Conservation (phyloP, 2,329 filamentous ascomycete genomes). For the Aureobasidium lini region DNA sequence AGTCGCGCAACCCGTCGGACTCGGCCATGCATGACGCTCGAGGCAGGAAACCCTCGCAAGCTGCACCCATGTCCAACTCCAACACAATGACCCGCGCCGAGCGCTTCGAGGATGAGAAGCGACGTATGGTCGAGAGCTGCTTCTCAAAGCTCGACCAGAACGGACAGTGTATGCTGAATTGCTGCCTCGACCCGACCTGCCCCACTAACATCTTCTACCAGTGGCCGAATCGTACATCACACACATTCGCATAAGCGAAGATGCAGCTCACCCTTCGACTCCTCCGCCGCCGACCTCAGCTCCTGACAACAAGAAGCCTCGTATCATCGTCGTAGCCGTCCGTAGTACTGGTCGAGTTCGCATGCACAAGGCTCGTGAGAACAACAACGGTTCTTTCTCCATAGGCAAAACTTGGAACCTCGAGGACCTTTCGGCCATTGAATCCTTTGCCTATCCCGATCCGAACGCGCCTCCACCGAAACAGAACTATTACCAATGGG, state of each 20-base stretch:
- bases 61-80: not conserved
- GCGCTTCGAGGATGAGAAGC: constrained; percentile 93
- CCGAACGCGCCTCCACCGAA: constrained; percentile 40
- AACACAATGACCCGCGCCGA: constrained; percentile 53
- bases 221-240: constrained; percentile 95
- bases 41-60: not conserved
- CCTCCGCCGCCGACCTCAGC: constrained; percentile 76
- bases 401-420: constrained; percentile 98
- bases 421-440: constrained; percentile 76
- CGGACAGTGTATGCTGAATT: constrained; percentile 62
- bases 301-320: constrained; percentile 71
- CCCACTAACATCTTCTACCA: constrained; percentile 28
- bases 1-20: constrained; percentile 14
- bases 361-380: constrained; percentile 96
- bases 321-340: constrained; percentile 89
- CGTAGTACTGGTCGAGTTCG: constrained; percentile 86
- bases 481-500: constrained; percentile 63
- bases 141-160: constrained; percentile 85
- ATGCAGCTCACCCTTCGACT: constrained; percentile 69
- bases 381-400: constrained; percentile 85
- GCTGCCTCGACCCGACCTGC: constrained; percentile 8
- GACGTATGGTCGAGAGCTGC: constrained; percentile 87
- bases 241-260: constrained; percentile 86
- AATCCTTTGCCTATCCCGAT: constrained; percentile 63
- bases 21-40: constrained; percentile 10